Evolutionary conservation across 306 rosid species (phyloP).

Genomic region (Alnus glutinosa): DNA sequence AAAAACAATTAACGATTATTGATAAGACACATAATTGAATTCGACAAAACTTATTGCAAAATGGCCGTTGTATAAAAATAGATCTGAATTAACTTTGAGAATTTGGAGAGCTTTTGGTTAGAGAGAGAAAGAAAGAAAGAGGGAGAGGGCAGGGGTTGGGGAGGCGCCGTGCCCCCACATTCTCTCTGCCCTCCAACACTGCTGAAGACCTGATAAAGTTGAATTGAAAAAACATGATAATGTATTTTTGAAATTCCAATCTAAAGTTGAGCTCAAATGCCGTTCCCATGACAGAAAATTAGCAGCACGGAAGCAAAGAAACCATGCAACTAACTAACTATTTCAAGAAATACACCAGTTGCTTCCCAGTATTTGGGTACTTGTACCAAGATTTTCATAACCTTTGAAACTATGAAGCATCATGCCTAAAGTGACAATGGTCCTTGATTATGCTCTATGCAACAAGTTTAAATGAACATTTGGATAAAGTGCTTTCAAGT

Average conservation of each 20-base stretch:
- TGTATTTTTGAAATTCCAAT: background rate
- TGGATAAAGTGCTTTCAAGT: background rate
- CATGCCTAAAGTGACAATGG: background rate
- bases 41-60: background rate
- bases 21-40: background rate
- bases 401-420: background rate
- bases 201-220: slow-evolving; percentile 3
- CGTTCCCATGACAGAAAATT: background rate
- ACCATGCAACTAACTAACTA: background rate
- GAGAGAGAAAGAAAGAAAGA: background rate
- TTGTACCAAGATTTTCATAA: slow-evolving; percentile 9
- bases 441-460: background rate
- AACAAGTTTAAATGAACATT: background rate
- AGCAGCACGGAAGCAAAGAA: slow-evolving; percentile 7
- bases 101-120: background rate
- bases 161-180: background rate
- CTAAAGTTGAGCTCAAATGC: slow-evolving; percentile 1
- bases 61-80: background rate
- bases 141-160: too few species aligned
- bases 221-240: background rate
- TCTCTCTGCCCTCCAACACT: slow-evolving; percentile 3
- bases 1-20: background rate
- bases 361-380: background rate
- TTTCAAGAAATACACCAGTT: slow-evolving; percentile 11
- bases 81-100: background rate